Conservation (phyloP, 2,329 filamentous ascomycete species). For the Pseudocercospora crystallina region DNA sequence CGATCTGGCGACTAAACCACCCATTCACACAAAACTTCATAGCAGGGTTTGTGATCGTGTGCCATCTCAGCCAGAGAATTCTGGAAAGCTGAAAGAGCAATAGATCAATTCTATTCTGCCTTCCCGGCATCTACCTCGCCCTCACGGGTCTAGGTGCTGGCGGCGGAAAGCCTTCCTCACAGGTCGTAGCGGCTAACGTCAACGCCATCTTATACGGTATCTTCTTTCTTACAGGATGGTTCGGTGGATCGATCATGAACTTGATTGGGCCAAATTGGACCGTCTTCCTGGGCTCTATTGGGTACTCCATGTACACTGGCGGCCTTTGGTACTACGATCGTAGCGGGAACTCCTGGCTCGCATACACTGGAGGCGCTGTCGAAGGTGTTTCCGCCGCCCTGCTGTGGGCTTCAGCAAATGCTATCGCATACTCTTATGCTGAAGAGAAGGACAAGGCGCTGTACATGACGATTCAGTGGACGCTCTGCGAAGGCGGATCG, state of each 20-base stretch:
- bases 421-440: constrained; percentile 2
- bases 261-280: constrained; percentile 4
- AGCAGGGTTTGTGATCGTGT: not conserved
- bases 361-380: constrained; percentile 5
- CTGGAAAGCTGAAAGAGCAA: too few relatives aligned
- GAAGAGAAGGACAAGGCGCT: constrained; percentile 2
- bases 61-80: too few relatives aligned
- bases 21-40: constrained; percentile 4
- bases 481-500: constrained; percentile 6
- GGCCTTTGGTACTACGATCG: constrained; percentile 4
- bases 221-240: constrained; percentile 9
- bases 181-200: constrained; percentile 4
- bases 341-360: constrained; percentile 2
- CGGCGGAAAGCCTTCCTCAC: constrained; percentile 7
- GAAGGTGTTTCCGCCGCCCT: constrained; percentile 14
- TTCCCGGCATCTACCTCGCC: constrained; percentile 7
- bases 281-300: constrained; percentile 1
- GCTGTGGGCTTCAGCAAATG: not conserved
- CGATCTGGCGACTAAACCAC: not conserved
- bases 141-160: constrained; percentile 8
- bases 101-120: not conserved
- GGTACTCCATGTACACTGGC: constrained; percentile 1
- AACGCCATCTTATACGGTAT: constrained; percentile 11
- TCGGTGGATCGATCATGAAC: constrained; percentile 7
- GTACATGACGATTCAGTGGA: constrained; percentile 12